Conservation (phyloP, 768 basidiomycete genomes). For the Multifurca ochricompacta region DNA sequence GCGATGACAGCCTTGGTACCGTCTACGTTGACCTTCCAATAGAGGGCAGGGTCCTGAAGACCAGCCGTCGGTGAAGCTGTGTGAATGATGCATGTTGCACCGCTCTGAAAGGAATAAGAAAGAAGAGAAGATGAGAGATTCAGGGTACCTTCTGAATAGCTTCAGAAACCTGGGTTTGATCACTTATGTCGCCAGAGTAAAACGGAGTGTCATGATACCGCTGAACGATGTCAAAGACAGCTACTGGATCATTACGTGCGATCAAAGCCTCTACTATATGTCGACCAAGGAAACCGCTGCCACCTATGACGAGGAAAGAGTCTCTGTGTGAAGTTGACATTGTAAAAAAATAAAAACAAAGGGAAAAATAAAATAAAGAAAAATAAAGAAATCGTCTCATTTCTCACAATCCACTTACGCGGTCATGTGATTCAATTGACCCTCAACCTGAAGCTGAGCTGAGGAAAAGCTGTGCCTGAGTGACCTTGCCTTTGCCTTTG, state of each 20-base stretch:
- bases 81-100: conserved; percentile 88
- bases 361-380: too few relatives aligned
- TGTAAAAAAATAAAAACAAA: too few relatives aligned
- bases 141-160: conserved; percentile 64
- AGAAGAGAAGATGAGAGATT: not conserved
- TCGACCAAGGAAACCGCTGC: conserved; percentile 85
- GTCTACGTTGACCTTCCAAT: conserved; percentile 90
- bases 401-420: not conserved
- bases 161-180: conserved; percentile 58
- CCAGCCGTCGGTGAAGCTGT: conserved; percentile 83
- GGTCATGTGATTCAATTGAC: conserved; percentile 17
- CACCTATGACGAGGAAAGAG: conserved; percentile 86
- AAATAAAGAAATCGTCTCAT: not conserved
- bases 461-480: not conserved
- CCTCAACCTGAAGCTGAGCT: too few relatives aligned
- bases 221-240: conserved; percentile 89
- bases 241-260: conserved; percentile 70
- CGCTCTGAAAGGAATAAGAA: conserved; percentile 40
- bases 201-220: conserved; percentile 82
- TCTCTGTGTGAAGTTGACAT: conserved; percentile 33
- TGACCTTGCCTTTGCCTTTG: not conserved
- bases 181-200: conserved; percentile 84
- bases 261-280: conserved; percentile 85
- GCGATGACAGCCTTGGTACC: conserved; percentile 82
- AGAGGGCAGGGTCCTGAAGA: conserved; percentile 57